Evolutionary conservation across 1,139 yeast genomes (phyloP).

Genomic region (Pichia terricola): DNA sequence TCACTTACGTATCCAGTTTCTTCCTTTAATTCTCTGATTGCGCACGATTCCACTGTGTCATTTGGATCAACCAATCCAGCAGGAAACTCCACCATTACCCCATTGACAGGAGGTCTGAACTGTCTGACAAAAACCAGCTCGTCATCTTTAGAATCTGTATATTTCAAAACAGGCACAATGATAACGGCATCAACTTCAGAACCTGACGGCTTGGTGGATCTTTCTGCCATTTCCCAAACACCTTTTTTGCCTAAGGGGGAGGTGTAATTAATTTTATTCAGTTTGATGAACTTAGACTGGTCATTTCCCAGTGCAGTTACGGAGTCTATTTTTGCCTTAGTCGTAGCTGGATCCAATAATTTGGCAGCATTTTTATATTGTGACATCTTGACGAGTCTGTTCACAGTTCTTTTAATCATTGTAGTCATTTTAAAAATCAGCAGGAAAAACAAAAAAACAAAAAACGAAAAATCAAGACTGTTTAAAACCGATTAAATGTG

Average conservation of each 20-base stretch:
- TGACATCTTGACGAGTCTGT: background rate
- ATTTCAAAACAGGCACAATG: conserved; percentile 56
- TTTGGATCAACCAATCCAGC: conserved; percentile 89
- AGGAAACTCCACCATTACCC: conserved; percentile 85
- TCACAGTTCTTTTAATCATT: conserved; percentile 3
- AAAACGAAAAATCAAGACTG: too few relatives aligned
- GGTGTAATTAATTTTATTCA: conserved; percentile 52
- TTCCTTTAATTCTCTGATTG: conserved; percentile 77
- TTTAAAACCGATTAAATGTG: background rate
- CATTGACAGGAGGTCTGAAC: conserved; percentile 84
- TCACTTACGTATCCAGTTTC: conserved; percentile 82
- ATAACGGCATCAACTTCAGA: conserved; percentile 83
- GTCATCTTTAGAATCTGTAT: conserved; percentile 24
- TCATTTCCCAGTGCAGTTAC: conserved; percentile 27
- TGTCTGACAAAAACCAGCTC: conserved; percentile 74
- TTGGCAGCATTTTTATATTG: conserved; percentile 6
- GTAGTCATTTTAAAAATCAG: background rate
- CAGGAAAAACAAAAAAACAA: too few relatives aligned
- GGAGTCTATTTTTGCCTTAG: conserved; percentile 28
- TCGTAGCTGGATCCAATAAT: conserved; percentile 8
- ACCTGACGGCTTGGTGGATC: conserved; percentile 69
- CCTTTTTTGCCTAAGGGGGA: conserved; percentile 61
- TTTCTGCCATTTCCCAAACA: conserved; percentile 86
- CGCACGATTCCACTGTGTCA: conserved; percentile 71
- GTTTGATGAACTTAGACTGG: conserved; percentile 52